Percentiles rank a stretch among this genome's conserved stretches.
These are phyloP conservation scores for Sarocladium strictum DNA, from an alignment of 2,329 filamentous ascomycete genomes.

Conservation along the genomic window DNA sequence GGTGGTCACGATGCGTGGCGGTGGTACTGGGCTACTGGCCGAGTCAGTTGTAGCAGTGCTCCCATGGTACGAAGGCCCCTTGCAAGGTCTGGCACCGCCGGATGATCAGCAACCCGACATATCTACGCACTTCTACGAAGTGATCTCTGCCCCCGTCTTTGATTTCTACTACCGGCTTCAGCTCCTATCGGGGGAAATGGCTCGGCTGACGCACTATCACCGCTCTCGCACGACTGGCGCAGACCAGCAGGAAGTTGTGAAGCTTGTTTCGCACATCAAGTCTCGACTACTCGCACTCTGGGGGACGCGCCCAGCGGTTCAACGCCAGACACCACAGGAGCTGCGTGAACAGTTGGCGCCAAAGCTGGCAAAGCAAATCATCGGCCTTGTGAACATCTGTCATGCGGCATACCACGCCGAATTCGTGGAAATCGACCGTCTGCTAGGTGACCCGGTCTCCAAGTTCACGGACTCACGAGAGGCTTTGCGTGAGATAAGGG, in stretches of 20 bases:
- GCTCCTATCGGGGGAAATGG: slow-evolving; percentile 15
- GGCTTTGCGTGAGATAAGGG: slow-evolving; percentile 13
- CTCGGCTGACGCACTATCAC: slow-evolving; percentile 17
- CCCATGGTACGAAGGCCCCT: slow-evolving; percentile 3
- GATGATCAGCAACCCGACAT: slow-evolving; percentile 5
- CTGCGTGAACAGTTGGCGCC: slow-evolving; percentile 14
- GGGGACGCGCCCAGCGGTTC: slow-evolving; percentile 13
- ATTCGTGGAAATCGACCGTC: slow-evolving; percentile 17
- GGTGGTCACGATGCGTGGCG: slow-evolving; percentile 13
- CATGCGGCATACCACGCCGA: slow-evolving; percentile 17
- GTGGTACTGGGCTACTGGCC: slow-evolving; percentile 14
- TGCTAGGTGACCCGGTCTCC: slow-evolving; percentile 15
- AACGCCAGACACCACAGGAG: slow-evolving; percentile 12
- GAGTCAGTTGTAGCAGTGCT: slow-evolving; percentile 12
- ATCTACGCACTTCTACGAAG: slow-evolving; percentile 12
- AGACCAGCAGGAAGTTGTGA: slow-evolving; percentile 18
- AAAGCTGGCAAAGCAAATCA: slow-evolving; percentile 13
- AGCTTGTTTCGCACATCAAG: slow-evolving; percentile 12
- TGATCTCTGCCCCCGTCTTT: slow-evolving; percentile 14
- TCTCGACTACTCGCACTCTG: slow-evolving; percentile 13
- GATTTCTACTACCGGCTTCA: slow-evolving; percentile 18
- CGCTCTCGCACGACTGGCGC: slow-evolving; percentile 16
- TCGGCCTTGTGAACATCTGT: slow-evolving; percentile 16
- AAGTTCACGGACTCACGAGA: slow-evolving; percentile 12
- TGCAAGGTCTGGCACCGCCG: neutral